Evolutionary conservation across 257 asterid genomes (phyloP).

Genomic region (Solanum chilense): DNA sequence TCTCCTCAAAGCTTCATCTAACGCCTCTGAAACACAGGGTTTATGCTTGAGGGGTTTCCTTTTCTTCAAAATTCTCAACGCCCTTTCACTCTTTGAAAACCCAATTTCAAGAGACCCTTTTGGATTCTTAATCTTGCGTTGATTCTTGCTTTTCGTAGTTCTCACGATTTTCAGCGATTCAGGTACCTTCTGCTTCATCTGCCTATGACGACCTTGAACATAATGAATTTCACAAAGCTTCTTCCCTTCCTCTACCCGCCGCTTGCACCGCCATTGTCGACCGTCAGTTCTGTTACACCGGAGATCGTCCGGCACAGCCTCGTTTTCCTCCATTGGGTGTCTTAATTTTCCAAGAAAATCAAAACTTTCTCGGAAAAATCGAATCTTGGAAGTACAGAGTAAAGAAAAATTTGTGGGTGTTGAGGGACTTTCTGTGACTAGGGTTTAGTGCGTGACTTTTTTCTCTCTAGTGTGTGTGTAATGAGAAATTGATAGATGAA

Average conservation of each 20-base stretch:
- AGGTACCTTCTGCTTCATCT: slow-evolving; percentile 74
- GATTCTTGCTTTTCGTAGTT: slow-evolving; percentile 26
- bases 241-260: slow-evolving; percentile 64
- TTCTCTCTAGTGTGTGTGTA: slow-evolving; percentile 1
- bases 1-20: slow-evolving; percentile 78
- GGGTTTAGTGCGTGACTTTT: background rate
- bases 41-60: slow-evolving; percentile 21
- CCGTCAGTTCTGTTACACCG: slow-evolving; percentile 99
- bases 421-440: background rate
- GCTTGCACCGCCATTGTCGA: slow-evolving; percentile 93
- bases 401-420: background rate
- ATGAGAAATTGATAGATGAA: slow-evolving; percentile 5
- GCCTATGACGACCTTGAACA: slow-evolving; percentile 79
- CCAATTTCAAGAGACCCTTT: slow-evolving; percentile 22
- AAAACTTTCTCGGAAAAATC: background rate
- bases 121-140: slow-evolving; percentile 14
- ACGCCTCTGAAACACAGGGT: slow-evolving; percentile 52
- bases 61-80: slow-evolving; percentile 20
- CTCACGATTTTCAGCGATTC: slow-evolving; percentile 80
- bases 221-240: slow-evolving; percentile 89
- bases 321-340: slow-evolving; percentile 20
- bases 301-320: slow-evolving; percentile 66
- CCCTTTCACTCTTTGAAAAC: slow-evolving; percentile 16
- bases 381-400: background rate
- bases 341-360: background rate